Evolutionary conservation across 129 eudicot species (phyloP), one percentile per base, ranked within the genome.

Genomic region (Daucus carota): DNA sequence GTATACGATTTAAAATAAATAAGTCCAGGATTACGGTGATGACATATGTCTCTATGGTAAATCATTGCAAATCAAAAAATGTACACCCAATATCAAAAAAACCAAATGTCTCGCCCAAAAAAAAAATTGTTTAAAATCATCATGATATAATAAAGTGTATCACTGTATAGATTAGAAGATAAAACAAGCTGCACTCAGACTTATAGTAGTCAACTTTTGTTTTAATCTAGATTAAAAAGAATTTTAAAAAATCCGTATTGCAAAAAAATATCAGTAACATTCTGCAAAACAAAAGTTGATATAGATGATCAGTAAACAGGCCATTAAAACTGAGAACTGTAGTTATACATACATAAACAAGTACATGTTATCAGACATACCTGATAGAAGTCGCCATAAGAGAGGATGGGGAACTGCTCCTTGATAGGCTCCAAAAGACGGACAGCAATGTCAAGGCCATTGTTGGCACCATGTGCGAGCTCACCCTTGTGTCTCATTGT

Each of bases 321-420:
- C 43, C 43, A 40, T 40, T 7, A 9, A 9, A 40, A 40, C 7
- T 9, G 26, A 2, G 24, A 20, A 50, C 1, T 11, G 6, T 18
- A n/a, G 11, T 50, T 50, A 4, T 50, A 20, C 26, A n/a, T n/a
- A n/a, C n/a, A n/a, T n/a, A 50, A 20, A 18, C 59, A 50, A 20
- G 62, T 54, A n/a, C 3, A 54, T 7, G 29, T 54, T n/a, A 57
- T 57, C 31, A 57, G 1, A n/a, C n/a, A 28, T 57, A 93, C 98
- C 86, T 93, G 98, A 71, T 93, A 88, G 81, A 90, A 90, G 77
- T 92, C 97, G 12, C 90, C 96, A 74, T 92, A 86, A 60, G 92
- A 83, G 28, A 92, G 75, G 80, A 79, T 84, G 33, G 96, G 96
- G 41, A 89, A 87, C 8, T 89, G 92, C 71, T 92, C 81, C 79